A percentile compares a stretch with the other conserved stretches of the same genome.
Conservation (phyloP, 2,329 filamentous ascomycete species). For the Colletotrichum graminicola region DNA sequence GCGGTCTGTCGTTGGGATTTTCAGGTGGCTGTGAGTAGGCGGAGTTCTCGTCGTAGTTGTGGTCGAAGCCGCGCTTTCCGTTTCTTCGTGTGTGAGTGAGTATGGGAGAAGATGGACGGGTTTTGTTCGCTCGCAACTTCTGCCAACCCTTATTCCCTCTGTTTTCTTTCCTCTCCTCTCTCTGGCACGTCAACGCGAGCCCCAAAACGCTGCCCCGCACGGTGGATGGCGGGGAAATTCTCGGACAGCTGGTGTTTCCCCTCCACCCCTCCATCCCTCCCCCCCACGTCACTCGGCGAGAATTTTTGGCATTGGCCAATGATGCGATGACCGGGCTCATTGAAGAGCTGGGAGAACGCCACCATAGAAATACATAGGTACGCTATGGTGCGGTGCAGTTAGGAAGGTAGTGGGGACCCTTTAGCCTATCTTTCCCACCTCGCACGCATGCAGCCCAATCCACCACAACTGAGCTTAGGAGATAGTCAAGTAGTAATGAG, state of each 20-base stretch:
- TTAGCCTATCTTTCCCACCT: not conserved
- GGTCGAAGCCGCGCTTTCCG: not conserved
- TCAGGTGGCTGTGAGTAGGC: not conserved
- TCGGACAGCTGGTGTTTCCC: slow-evolving; percentile 19
- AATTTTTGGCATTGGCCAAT: slow-evolving; percentile 34
- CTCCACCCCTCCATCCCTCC: slow-evolving; percentile 4
- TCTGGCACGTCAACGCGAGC: slow-evolving; percentile 14
- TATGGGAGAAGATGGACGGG: not conserved
- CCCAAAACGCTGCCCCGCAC: slow-evolving; percentile 34
- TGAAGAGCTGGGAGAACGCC: not conserved
- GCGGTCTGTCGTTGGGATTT: not conserved
- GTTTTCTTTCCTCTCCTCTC: not conserved
- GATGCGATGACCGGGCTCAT: slow-evolving; percentile 7
- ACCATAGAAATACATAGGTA: too few relatives aligned
- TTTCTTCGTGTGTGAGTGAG: not conserved
- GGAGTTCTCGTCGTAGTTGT: not conserved
- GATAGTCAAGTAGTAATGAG: too few relatives aligned
- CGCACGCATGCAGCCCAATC: not conserved
- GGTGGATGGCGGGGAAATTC: slow-evolving; percentile 26
- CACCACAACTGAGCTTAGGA: slow-evolving; percentile 15
- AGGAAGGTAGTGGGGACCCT: not conserved
- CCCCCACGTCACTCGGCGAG: slow-evolving; percentile 30
- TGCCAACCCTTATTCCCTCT: not conserved
- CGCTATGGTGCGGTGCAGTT: not conserved
- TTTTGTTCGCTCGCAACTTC: slow-evolving; percentile 2